These are phyloP conservation scores for Termitomyces sp. DNA, from an alignment of 768 basidiomycete species.

Conservation along the genomic window DNA sequence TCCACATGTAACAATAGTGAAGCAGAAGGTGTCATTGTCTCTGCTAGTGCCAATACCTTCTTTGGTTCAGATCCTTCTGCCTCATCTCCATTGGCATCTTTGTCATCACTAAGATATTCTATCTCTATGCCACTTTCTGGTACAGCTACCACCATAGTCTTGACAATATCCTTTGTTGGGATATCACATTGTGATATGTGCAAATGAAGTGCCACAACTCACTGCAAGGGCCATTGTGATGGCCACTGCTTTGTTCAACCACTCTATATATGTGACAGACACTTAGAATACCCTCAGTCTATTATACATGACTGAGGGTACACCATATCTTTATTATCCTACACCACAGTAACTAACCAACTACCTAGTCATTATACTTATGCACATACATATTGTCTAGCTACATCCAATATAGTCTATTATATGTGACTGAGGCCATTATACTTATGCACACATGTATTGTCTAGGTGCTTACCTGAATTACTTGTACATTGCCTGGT, in stretches of 20 bases:
- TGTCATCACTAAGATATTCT: slow-evolving; percentile 90
- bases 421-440: too few relatives aligned
- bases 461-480: too few relatives aligned
- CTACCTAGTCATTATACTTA: background rate
- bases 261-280: background rate
- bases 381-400: background rate
- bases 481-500: too few relatives aligned
- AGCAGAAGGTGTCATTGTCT: slow-evolving; percentile 97
- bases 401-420: background rate
- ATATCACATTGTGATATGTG: too few relatives aligned
- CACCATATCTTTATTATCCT: too few relatives aligned
- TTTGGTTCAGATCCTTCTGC: slow-evolving; percentile 98
- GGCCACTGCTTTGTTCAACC: background rate
- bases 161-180: slow-evolving; percentile 71
- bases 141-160: slow-evolving; percentile 92
- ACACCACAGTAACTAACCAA: background rate
- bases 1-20: slow-evolving; percentile 99
- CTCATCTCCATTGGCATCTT: slow-evolving; percentile 94
- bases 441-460: too few relatives aligned
- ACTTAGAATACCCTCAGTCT: too few relatives aligned
- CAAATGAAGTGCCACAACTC: too few relatives aligned
- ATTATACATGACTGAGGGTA: too few relatives aligned
- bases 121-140: slow-evolving; percentile 89
- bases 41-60: slow-evolving; percentile 97
- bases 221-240: too few relatives aligned